Evolutionary conservation across 768 basidiomycete species (phyloP).

Genomic region (Exsudoporus frostii): DNA sequence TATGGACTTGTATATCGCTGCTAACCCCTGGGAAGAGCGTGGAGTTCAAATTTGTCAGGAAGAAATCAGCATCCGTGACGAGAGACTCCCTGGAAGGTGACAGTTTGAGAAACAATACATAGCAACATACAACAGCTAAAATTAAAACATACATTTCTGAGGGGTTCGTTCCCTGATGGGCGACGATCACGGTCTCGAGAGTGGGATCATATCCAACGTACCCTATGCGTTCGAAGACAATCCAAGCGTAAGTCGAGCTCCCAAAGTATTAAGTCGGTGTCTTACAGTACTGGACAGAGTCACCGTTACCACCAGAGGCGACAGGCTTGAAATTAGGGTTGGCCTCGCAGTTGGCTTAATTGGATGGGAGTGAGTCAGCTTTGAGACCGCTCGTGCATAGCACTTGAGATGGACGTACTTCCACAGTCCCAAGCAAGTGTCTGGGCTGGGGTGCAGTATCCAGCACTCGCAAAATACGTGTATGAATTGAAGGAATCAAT

Average conservation of each 20-base stretch:
- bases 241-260: not conserved
- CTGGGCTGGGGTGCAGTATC: slow-evolving; percentile 42
- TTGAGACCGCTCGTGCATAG: not conserved
- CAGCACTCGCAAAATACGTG: slow-evolving; percentile 49
- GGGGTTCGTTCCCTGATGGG: slow-evolving; percentile 38
- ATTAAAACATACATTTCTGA: slow-evolving; percentile 23
- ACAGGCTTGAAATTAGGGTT: slow-evolving; percentile 47
- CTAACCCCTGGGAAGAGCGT: slow-evolving; percentile 50
- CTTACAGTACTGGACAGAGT: slow-evolving; percentile 42
- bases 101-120: not conserved
- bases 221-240: slow-evolving; percentile 33
- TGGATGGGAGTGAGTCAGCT: not conserved
- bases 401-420: slow-evolving; percentile 31
- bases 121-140: not conserved
- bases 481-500: slow-evolving; percentile 46
- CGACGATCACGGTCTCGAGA: slow-evolving; percentile 34
- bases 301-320: slow-evolving; percentile 48
- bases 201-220: slow-evolving; percentile 51
- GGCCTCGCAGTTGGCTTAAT: slow-evolving; percentile 43
- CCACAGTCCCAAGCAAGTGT: slow-evolving; percentile 56
- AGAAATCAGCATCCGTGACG: slow-evolving; percentile 43
- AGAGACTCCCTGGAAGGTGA: slow-evolving; percentile 29
- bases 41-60: slow-evolving; percentile 33
- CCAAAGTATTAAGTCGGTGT: not conserved
- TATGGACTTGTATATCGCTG: slow-evolving; percentile 41